Evolutionary conservation across 495 filamentous ascomycete genomes (phyloP).

Genomic region (Neurospora sp.): DNA sequence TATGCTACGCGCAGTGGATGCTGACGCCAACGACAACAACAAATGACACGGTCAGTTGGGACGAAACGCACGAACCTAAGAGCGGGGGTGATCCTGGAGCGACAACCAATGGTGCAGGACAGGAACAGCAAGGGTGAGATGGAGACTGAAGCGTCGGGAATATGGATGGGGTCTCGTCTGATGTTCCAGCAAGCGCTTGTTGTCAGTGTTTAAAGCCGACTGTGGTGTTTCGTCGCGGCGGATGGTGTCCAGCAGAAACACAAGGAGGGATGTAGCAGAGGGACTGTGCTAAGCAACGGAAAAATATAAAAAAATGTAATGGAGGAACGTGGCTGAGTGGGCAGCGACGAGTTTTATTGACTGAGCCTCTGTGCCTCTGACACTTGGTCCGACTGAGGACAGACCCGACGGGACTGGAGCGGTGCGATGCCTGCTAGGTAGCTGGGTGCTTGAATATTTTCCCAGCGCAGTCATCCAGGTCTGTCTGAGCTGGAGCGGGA

Average conservation of each 20-base stretch:
- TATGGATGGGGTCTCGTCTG: background rate
- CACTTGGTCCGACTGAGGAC: background rate
- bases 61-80: background rate
- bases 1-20: background rate
- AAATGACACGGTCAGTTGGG: background rate
- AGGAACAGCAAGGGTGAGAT: background rate
- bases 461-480: background rate
- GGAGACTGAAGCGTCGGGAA: background rate
- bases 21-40: background rate
- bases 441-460: background rate
- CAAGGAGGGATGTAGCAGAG: slow-evolving; percentile 15
- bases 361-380: slow-evolving; percentile 9
- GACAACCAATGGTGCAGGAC: background rate
- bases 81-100: background rate
- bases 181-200: background rate
- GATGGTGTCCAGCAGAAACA: slow-evolving; percentile 8
- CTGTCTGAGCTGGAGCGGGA: background rate
- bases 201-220: background rate
- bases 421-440: background rate
- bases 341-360: slow-evolving; percentile 30
- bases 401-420: slow-evolving; percentile 8
- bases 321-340: slow-evolving; percentile 17
- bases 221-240: slow-evolving; percentile 9
- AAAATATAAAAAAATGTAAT: slow-evolving; percentile 13
- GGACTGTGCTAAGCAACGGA: background rate